phyloP scores from a whole-genome alignment of 768 basidiomycete species.

The Phylloporus sp. region DNA sequence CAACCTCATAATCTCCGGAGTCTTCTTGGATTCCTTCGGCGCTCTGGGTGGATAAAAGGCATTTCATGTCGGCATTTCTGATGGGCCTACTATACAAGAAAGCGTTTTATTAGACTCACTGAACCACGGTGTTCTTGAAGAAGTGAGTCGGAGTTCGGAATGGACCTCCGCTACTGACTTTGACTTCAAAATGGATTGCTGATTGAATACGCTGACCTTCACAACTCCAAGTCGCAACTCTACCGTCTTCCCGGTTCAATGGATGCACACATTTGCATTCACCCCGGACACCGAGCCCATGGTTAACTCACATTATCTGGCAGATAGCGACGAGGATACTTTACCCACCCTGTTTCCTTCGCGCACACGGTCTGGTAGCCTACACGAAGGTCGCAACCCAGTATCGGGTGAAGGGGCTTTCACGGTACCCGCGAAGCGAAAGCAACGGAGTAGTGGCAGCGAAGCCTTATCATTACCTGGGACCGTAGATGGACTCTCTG shows the following conservation, averaged over 20 bases:
- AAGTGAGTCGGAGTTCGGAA: no score
- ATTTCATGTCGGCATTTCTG: no score
- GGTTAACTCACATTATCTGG: background rate
- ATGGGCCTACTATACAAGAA: no score
- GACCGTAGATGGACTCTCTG: background rate
- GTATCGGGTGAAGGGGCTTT: background rate
- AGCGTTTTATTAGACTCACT: no score
- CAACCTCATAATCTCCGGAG: background rate
- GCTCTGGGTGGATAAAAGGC: no score
- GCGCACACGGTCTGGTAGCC: background rate
- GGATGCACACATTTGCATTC: constrained; percentile 14
- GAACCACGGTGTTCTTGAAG: no score
- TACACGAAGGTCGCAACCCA: background rate
- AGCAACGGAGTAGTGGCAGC: background rate
- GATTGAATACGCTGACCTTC: background rate
- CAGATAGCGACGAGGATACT: background rate
- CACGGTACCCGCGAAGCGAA: constrained; percentile 1
- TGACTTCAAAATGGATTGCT: no score
- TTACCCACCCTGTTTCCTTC: constrained; percentile 11
- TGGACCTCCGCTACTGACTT: no score
- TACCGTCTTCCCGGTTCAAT: background rate
- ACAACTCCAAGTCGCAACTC: background rate
- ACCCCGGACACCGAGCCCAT: constrained; percentile 9
- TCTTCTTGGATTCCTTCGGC: no score
- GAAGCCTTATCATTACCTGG: background rate